These are phyloP conservation scores for Ogataea sp. DNA, from an alignment of 805 yeast species.

Conservation along the genomic window DNA sequence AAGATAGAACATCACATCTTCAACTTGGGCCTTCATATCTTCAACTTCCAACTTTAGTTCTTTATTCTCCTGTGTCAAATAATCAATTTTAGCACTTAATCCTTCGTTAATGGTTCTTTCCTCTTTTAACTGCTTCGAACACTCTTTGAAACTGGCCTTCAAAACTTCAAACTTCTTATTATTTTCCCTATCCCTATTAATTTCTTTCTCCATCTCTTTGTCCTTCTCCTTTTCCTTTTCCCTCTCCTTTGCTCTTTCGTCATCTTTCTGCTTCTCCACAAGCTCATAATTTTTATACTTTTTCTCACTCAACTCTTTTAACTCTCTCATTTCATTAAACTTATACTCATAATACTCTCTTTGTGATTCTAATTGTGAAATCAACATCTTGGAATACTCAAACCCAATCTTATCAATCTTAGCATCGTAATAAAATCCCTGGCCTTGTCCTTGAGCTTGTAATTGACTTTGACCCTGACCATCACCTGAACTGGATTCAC, in stretches of 20 bases:
- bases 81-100: conserved; percentile 31
- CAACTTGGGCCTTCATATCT: conserved; percentile 55
- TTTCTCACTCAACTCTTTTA: conserved; percentile 18
- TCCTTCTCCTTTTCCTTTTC: conserved; percentile 10
- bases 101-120: conserved; percentile 38
- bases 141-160: conserved; percentile 9
- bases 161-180: conserved; percentile 14
- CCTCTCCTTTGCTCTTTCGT: conserved; percentile 8
- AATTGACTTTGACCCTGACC: too few relatives aligned
- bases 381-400: conserved; percentile 72
- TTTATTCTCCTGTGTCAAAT: conserved; percentile 24
- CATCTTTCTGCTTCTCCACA: conserved; percentile 11
- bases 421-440: too few relatives aligned
- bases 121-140: conserved; percentile 29
- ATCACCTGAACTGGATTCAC: neutral
- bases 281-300: conserved; percentile 7
- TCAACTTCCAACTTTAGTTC: conserved; percentile 30
- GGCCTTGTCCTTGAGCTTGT: too few relatives aligned
- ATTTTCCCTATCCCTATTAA: conserved; percentile 5
- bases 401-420: conserved; percentile 51
- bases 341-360: conserved; percentile 69
- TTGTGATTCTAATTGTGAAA: conserved; percentile 80
- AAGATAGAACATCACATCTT: conserved; percentile 73
- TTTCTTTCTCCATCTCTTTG: conserved; percentile 4
- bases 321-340: conserved; percentile 18